Conservation (phyloP, 169 alveolate genomes). For the Cryptosporidium canis region DNA sequence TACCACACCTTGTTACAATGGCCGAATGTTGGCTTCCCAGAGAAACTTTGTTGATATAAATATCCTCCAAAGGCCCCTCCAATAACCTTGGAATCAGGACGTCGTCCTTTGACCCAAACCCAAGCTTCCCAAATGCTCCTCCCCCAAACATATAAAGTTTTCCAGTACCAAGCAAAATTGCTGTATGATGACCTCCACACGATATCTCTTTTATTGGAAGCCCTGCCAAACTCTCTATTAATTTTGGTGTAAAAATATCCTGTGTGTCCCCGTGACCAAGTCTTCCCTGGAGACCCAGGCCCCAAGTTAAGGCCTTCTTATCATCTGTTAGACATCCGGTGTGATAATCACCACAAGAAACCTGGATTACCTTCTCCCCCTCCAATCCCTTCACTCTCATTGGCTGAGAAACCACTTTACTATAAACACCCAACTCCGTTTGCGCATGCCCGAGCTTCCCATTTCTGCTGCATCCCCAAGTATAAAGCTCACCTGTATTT, state of each 20-base stretch:
- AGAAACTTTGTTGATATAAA: constrained; percentile 59
- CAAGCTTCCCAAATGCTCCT: constrained; percentile 78
- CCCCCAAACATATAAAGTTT: constrained; percentile 77
- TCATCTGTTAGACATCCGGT: constrained; percentile 73
- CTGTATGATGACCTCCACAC: constrained; percentile 77
- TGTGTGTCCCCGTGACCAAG: constrained; percentile 82
- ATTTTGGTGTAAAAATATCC: constrained; percentile 64
- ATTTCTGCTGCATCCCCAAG: constrained; percentile 85
- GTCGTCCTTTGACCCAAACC: constrained; percentile 73
- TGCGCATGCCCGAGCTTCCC: constrained; percentile 80
- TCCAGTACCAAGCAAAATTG: constrained; percentile 70
- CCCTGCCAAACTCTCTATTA: constrained; percentile 72
- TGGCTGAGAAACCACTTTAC: constrained; percentile 68
- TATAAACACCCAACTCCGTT: constrained; percentile 1
- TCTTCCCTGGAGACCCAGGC: constrained; percentile 86
- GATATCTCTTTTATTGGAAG: constrained; percentile 62
- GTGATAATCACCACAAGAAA: constrained; percentile 83
- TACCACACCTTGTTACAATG: constrained; percentile 72
- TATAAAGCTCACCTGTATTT: constrained; percentile 79
- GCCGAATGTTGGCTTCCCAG: constrained; percentile 77
- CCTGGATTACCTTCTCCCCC: constrained; percentile 74
- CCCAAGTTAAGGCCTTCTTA: constrained; percentile 87
- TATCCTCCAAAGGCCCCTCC: constrained; percentile 50
- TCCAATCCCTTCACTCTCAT: constrained; percentile 71
- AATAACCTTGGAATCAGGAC: constrained; percentile 64